Conservation (phyloP, 257 asterid species). For the Solanum medicagineum region DNA sequence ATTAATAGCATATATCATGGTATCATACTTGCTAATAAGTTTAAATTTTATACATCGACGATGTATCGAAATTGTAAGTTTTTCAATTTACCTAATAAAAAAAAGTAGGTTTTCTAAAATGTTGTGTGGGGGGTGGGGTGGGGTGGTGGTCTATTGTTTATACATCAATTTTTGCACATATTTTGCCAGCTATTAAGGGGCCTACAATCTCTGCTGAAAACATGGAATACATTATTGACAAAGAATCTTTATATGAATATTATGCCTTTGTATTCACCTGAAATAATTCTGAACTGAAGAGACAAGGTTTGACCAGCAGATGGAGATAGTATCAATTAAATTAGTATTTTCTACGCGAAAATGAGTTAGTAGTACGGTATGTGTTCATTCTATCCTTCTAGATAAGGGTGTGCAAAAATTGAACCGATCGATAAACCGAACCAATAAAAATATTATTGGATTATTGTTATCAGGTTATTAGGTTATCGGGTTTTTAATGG, state of each 20-base stretch:
- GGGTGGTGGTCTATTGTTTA: neutral
- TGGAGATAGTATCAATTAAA: neutral
- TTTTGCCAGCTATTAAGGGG: conserved; percentile 2
- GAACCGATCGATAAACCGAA: too few species aligned
- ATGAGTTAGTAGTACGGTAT: too few species aligned
- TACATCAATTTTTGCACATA: neutral
- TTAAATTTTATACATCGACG: too few species aligned
- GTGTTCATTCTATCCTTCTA: too few species aligned
- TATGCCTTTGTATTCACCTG: neutral
- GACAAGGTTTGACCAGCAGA: neutral
- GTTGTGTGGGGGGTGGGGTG: neutral
- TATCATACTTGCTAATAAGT: too few species aligned
- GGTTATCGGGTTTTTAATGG: too few species aligned
- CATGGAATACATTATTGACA: neutral
- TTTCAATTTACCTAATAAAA: neutral
- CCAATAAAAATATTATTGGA: too few species aligned
- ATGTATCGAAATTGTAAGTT: neutral
- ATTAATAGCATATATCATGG: too few species aligned
- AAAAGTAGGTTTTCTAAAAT: neutral
- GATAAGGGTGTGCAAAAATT: too few species aligned
- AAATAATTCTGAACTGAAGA: neutral
- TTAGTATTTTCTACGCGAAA: neutral
- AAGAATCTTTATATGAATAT: neutral
- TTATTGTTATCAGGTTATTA: too few species aligned
- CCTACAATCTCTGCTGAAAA: conserved; percentile 2